These are phyloP conservation scores for Mesotaenium endlicherianum DNA, from an alignment of 139 green algal species.

Conservation along the genomic window DNA sequence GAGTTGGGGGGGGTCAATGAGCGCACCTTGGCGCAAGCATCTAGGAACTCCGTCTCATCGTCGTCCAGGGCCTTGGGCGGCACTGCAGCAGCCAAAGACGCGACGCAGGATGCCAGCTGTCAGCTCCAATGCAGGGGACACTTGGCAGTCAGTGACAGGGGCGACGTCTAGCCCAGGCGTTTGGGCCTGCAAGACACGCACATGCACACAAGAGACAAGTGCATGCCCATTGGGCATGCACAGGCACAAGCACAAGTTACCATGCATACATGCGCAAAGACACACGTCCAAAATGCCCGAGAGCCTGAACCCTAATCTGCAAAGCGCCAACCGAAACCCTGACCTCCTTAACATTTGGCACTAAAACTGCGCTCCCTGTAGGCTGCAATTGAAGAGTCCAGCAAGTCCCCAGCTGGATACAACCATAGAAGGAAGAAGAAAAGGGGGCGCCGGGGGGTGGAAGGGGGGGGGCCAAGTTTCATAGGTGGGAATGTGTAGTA, in stretches of 20 bases:
- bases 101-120: neutral
- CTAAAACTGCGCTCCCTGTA: neutral
- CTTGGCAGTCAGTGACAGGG: neutral
- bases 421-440: neutral
- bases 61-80: constrained; percentile 16
- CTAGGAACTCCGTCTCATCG: constrained; percentile 24
- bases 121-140: neutral
- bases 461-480: neutral
- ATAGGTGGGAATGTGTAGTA: neutral
- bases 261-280: neutral
- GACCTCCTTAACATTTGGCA: neutral
- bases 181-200: too few species aligned
- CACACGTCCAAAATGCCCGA: too few species aligned
- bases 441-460: neutral
- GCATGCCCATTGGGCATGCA: neutral
- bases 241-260: neutral
- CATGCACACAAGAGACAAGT: neutral
- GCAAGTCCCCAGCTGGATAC: neutral
- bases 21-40: constrained; percentile 11
- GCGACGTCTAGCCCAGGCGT: neutral
- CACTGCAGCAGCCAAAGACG: neutral
- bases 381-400: neutral
- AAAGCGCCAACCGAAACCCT: neutral
- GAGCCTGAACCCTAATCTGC: neutral
- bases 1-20: neutral